Percentiles rank a stretch among this genome's conserved stretches.
These are phyloP conservation scores for Yamadazyma pseudoaaseri DNA, from an alignment of 1,139 yeast species.

Conservation along the genomic window DNA sequence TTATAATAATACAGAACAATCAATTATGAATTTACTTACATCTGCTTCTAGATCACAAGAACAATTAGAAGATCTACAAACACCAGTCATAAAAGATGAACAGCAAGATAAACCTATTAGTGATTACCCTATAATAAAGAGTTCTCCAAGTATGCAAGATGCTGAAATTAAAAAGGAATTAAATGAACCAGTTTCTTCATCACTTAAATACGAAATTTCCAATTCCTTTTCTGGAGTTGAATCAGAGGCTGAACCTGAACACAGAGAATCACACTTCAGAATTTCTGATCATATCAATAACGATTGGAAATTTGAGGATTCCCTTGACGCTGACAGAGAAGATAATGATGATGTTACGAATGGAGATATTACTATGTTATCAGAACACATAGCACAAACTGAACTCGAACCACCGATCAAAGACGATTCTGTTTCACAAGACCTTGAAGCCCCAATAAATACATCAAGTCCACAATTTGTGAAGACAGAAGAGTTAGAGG, in stretches of 20 bases:
- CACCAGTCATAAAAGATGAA: conserved; percentile 11
- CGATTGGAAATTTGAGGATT: conserved; percentile 43
- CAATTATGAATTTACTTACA: conserved; percentile 38
- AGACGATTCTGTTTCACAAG: neutral
- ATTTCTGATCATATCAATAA: conserved; percentile 36
- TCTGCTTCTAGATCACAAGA: conserved; percentile 5
- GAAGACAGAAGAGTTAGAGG: conserved; percentile 9
- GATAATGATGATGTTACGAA: conserved; percentile 36
- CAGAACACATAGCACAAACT: too few species aligned
- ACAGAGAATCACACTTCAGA: conserved; percentile 19
- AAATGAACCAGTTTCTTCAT: neutral
- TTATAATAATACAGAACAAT: conserved; percentile 41
- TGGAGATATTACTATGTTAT: conserved; percentile 19
- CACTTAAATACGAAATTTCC: neutral
- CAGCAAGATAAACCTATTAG: conserved; percentile 3
- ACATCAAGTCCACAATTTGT: neutral
- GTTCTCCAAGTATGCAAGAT: conserved; percentile 11
- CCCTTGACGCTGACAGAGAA: conserved; percentile 44
- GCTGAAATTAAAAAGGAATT: conserved; percentile 5
- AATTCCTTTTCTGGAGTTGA: neutral
- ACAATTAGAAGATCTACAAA: neutral
- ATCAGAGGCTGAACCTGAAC: neutral
- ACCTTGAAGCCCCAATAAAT: neutral
- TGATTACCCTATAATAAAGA: conserved; percentile 6
- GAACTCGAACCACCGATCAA: conserved; percentile 1